Conservation (phyloP, 441 rosid species). For the Gossypium gossypioides region DNA sequence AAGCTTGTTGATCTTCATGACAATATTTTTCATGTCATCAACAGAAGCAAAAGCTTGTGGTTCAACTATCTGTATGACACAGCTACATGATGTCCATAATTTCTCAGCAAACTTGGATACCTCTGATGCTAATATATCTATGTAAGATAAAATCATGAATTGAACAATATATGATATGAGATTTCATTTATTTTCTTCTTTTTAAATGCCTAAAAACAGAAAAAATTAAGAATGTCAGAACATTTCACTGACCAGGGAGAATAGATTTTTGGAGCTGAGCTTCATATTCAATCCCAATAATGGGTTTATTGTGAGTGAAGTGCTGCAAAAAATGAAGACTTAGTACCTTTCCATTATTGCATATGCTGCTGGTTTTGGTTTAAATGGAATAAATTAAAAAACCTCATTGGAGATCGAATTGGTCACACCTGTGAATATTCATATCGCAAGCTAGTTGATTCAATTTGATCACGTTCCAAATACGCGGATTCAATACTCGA, state of each 20-base stretch:
- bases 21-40: conserved; percentile 51
- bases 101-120: conserved; percentile 72
- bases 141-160: not conserved
- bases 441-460: conserved; percentile 72
- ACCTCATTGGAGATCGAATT: not conserved
- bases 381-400: not conserved
- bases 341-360: not conserved
- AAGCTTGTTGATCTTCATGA: conserved; percentile 42
- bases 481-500: conserved; percentile 90
- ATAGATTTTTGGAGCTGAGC: conserved; percentile 86
- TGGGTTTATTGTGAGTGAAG: conserved; percentile 77
- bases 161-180: conserved; percentile 5
- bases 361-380: not conserved
- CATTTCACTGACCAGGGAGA: conserved; percentile 63
- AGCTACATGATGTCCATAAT: conserved; percentile 60
- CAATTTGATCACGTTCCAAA: conserved; percentile 88
- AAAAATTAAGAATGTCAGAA: not conserved
- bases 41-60: conserved; percentile 57
- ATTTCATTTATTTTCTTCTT: conserved; percentile 1
- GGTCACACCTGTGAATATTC: conserved; percentile 63
- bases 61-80: conserved; percentile 76
- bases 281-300: conserved; percentile 78
- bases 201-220: not conserved
- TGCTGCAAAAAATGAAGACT: conserved; percentile 41
- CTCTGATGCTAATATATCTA: conserved; percentile 71